Conservation (phyloP, 306 rosid species). For the barrel medic (Medicago truncatula) region MtrunA17r5.0-ANR NC_053044.1:32358001-32358500, state of each 20-base stretch:
- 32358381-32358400: conserved; percentile 1
- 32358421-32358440: conserved; percentile 22
- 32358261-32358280: conserved; percentile 93
- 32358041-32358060: conserved; percentile 97
- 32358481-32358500: conserved; percentile 36
- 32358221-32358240: conserved; percentile 93
- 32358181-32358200: conserved; percentile 92
- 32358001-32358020: conserved; percentile 89
- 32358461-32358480: conserved; percentile 32
- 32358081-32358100: conserved; percentile 90
- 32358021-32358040: conserved; percentile 75
- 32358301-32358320: conserved; percentile 94
- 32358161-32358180: conserved; percentile 93
- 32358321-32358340: conserved; percentile 95
- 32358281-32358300: conserved; percentile 96
- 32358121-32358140: conserved; percentile 92
- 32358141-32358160: conserved; percentile 93
- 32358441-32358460: conserved; percentile 16
- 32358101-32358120: conserved; percentile 92
- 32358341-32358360: conserved; percentile 99
- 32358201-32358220: conserved; percentile 98
- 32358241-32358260: conserved; percentile 93
- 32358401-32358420: background rate
- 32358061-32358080: conserved; percentile 91
- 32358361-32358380: conserved; percentile 73